Base-by-base conservation (phyloP, 176 grass and related monocot species). In the Carex pumila region DNA sequence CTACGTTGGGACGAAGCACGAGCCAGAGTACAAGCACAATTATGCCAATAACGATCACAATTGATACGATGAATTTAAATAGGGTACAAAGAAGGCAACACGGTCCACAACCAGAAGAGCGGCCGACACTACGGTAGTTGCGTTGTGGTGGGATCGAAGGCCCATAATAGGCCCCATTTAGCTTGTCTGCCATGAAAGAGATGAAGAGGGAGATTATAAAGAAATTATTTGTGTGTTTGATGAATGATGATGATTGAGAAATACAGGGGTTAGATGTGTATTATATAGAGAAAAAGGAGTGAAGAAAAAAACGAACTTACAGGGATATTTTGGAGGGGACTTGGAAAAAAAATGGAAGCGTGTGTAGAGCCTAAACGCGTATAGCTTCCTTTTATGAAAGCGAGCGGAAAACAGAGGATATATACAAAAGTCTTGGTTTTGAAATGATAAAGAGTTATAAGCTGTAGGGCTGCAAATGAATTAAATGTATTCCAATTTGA, bases 151-250 rank as follows among this genome's bases (percentile, higher is more conserved):
- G 89, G 2, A 88, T 62, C 25, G 87, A 15, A 3, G 84, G 85
- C 45, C 91, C 91, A 72, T 93, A 96, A 84, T 93, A 91, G 22
- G 60, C 86, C 18, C 83, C 73, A 83, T 86, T 88, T 36, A 73
- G 49, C 11, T 65, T 39, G 41, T 59, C 17, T n/a, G 49, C 7
- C 69, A 71, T 84, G 5, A 50, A 36, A 54, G 10, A 11, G 3
- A 37, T 0, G 0, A 66, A 66, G 14, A 74, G 41, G 39, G 50
- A 75, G 13, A 81, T 49, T 22, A 61, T 60, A 50, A 29, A 57
- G 7, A 55, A 32, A 43, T 70, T 31, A 59, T 85, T 60, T 14
- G 34, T 10, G 21, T 78, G 52, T 78, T 57, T 57, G 73, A 57
- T 78, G 50, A 22, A n/a, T 57, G 73, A 57, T 78, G 39, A 18